A percentile compares a stretch with the other conserved stretches of the same genome.
phyloP scores from a whole-genome alignment of 2,329 filamentous ascomycete species.

The Trichophyton verrucosum region DNA sequence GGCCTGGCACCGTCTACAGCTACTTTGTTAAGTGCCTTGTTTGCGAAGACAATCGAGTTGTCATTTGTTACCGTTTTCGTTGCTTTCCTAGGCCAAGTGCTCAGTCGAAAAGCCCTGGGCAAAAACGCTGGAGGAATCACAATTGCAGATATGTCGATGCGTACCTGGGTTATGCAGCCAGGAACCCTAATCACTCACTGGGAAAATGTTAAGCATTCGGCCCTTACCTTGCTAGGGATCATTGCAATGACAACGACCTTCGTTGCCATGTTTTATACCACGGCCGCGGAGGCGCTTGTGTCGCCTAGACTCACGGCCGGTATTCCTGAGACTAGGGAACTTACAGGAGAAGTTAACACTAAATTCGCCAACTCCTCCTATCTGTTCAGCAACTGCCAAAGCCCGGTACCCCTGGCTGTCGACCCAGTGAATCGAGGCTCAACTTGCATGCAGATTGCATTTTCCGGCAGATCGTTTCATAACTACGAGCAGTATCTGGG shows the following conservation, averaged over 20 bases:
- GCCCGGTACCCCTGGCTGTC: conserved; percentile 40
- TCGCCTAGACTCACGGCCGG: conserved; percentile 57
- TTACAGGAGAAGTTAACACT: conserved; percentile 47
- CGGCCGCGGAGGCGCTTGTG: conserved; percentile 62
- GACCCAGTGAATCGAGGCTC: conserved; percentile 33
- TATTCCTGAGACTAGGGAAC: conserved; percentile 34
- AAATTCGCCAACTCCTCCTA: conserved; percentile 53
- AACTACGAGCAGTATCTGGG: conserved; percentile 53
- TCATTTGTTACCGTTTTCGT: conserved; percentile 69
- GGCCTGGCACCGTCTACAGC: conserved; percentile 50
- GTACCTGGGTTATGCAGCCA: conserved; percentile 61
- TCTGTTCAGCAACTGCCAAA: conserved; percentile 46
- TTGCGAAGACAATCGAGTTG: conserved; percentile 66
- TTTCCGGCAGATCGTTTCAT: conserved; percentile 55
- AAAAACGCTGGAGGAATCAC: conserved; percentile 52
- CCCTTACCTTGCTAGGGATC: conserved; percentile 49
- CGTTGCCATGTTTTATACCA: conserved; percentile 60
- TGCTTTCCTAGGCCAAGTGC: conserved; percentile 58
- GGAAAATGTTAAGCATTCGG: conserved; percentile 52
- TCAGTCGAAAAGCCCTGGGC: conserved; percentile 56
- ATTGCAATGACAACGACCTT: conserved; percentile 54
- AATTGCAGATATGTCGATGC: conserved; percentile 65
- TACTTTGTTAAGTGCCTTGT: conserved; percentile 52
- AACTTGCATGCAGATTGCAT: conserved; percentile 57
- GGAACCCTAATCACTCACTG: conserved; percentile 61